A percentile compares a stretch with the other conserved stretches of the same genome.
Evolutionary conservation across 2,329 filamentous ascomycete species (phyloP).

Genomic region (Tolypocladium ovalisporum): DNA sequence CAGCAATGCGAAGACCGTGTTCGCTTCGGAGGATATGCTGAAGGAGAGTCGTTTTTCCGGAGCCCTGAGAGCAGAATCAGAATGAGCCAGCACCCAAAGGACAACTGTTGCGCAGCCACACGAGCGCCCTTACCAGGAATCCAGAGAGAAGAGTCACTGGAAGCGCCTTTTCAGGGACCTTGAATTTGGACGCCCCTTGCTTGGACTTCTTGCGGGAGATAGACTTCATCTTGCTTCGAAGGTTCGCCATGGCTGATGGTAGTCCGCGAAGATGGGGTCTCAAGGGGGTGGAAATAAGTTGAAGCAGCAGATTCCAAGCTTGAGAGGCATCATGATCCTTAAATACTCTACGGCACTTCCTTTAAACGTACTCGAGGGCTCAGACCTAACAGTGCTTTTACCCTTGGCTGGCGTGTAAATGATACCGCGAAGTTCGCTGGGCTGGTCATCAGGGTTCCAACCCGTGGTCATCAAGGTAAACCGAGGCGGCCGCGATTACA

Average conservation of each 20-base stretch:
- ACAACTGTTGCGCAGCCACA: neutral
- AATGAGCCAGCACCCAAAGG: neutral
- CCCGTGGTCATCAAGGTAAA: neutral
- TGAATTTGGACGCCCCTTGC: neutral
- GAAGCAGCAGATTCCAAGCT: neutral
- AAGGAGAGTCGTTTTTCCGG: constrained; percentile 61
- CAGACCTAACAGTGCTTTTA: neutral
- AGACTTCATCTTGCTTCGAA: neutral
- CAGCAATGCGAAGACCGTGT: constrained; percentile 57
- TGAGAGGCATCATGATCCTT: neutral
- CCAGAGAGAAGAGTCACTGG: constrained; percentile 24
- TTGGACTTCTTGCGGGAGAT: neutral
- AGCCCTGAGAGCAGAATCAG: constrained; percentile 32
- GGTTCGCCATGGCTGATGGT: neutral
- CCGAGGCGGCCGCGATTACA: neutral
- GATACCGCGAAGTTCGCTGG: neutral
- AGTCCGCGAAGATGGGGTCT: neutral
- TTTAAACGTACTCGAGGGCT: neutral
- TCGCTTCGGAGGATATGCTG: constrained; percentile 57
- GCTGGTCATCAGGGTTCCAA: neutral
- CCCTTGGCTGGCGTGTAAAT: neutral
- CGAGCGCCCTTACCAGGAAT: constrained; percentile 16
- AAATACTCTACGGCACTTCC: neutral
- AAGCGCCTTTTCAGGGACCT: constrained; percentile 11
- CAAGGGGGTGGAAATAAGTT: neutral